Conservation (phyloP, 2,329 filamentous ascomycete genomes). For the Parascedosporium putredinis region DNA sequence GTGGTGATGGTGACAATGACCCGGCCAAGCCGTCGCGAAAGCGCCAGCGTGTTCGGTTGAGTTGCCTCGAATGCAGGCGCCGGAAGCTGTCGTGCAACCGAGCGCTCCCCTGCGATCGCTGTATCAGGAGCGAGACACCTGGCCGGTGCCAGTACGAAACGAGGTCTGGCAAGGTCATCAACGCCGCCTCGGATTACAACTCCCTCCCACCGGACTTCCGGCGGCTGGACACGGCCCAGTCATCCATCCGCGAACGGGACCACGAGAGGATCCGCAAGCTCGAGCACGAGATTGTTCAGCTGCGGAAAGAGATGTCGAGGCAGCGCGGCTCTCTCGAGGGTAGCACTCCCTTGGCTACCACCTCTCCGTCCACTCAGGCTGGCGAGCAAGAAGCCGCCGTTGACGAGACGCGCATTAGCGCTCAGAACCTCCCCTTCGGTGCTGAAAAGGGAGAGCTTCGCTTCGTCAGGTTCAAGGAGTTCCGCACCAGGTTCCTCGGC, state of each 20-base stretch:
- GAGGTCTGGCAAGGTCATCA: slow-evolving; percentile 39
- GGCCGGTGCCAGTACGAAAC: slow-evolving; percentile 51
- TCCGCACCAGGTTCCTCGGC: slow-evolving; percentile 49
- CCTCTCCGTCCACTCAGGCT: slow-evolving; percentile 35
- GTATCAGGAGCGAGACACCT: slow-evolving; percentile 50
- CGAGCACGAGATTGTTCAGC: slow-evolving; percentile 47
- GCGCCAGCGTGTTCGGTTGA: slow-evolving; percentile 48
- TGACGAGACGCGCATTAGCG: slow-evolving; percentile 14
- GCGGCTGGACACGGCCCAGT: slow-evolving; percentile 29
- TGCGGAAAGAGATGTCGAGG: slow-evolving; percentile 40
- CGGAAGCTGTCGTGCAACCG: slow-evolving; percentile 53
- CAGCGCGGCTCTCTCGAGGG: slow-evolving; percentile 34
- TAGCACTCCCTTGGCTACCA: slow-evolving; percentile 36
- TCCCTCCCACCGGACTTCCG: slow-evolving; percentile 31
- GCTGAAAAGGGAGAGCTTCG: slow-evolving; percentile 42
- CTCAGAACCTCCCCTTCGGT: slow-evolving; percentile 15
- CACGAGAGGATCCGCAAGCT: slow-evolving; percentile 48
- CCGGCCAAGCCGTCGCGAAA: slow-evolving; percentile 25
- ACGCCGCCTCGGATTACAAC: slow-evolving; percentile 27
- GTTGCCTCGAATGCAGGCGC: slow-evolving; percentile 49
- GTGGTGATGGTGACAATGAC: background rate
- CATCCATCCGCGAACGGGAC: slow-evolving; percentile 34
- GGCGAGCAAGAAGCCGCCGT: slow-evolving; percentile 27
- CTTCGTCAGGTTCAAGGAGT: slow-evolving; percentile 48
- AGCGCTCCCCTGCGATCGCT: slow-evolving; percentile 51